Base-by-base conservation (phyloP, 2,329 filamentous ascomycete species). In the Didymella keratinophila region DNA sequence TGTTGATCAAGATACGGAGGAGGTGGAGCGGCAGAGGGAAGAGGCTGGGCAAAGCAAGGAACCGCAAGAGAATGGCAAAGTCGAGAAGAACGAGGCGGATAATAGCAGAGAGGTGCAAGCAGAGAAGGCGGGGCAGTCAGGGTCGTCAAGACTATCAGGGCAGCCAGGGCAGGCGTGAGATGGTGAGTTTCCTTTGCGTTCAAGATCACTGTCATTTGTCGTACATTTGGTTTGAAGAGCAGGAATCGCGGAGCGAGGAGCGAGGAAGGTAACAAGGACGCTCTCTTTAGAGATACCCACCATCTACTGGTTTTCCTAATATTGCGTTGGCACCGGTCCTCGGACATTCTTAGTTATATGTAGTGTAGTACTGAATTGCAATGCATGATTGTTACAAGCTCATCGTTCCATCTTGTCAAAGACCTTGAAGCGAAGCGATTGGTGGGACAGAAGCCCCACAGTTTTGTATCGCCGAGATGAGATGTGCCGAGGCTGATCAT, bases 281-380 rank as follows among this genome's bases (percentile, higher is more conserved):
- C 59, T 62, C 62, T 60, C 62, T 64, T 60, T 42, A 25, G 59
- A 64, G 62, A 62, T 62, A 64, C 62, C 62, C 59, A 44, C 59
- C 56, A 63, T 47, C 30, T 58, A 52, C 48, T 41, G 37, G 37
- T 23, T 41, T 41, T 23, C 20, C 20, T 55, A 18, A 8, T 46
- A 28, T 11, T 32, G 30, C 11, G 10, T 32, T 4, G 14, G 16
- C 32, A 36, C 32, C 32, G 32, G 14, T n/a, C 16, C 3, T n/a
- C 16, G 32, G 16, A 18, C 32, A n/a, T n/a, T 36, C 14, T 36
- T 36, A 36, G 6, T 36, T 36, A n/a, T 4, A n/a, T 16, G 30
- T 36, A 36, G 32, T 36, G 4, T 25, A 25, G 23, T 25, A 25
- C 4, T 25, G 7, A 7, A 4, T 25, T 25, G 23, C 23, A 25